Conservation (phyloP, 306 rosid genomes). For the Corylus heterophylla region DNA sequence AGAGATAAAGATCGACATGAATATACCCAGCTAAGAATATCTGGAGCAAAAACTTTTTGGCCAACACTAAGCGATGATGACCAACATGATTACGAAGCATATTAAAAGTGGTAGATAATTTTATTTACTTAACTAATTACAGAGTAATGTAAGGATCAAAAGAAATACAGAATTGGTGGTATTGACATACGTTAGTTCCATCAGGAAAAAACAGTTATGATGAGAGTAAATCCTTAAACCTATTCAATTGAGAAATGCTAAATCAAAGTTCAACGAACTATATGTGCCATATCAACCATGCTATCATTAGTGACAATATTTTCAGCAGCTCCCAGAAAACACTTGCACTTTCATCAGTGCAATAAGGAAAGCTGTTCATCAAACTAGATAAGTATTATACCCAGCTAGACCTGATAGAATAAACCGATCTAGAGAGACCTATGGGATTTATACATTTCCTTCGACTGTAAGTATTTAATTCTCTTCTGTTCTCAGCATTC, state of each 20-base stretch:
- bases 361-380: not conserved
- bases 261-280: not conserved
- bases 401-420: not conserved
- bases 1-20: too few species aligned
- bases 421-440: not conserved
- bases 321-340: not conserved
- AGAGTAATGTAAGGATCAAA: too few species aligned
- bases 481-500: conserved; percentile 4
- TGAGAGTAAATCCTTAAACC: not conserved
- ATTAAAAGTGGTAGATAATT: too few species aligned
- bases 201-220: too few species aligned
- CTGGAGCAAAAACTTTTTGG: too few species aligned
- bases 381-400: not conserved
- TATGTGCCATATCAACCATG: not conserved
- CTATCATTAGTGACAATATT: not conserved
- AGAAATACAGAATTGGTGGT: too few species aligned
- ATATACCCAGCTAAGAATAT: too few species aligned
- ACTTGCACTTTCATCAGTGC: not conserved
- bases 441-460: not conserved
- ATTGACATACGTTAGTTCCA: too few species aligned
- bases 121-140: too few species aligned
- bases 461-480: not conserved
- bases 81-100: too few species aligned
- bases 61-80: too few species aligned
- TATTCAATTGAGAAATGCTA: not conserved